Evolutionary conservation across 352 stramenopile genomes (phyloP).

Genomic region (Phytophthora palmivora): DNA sequence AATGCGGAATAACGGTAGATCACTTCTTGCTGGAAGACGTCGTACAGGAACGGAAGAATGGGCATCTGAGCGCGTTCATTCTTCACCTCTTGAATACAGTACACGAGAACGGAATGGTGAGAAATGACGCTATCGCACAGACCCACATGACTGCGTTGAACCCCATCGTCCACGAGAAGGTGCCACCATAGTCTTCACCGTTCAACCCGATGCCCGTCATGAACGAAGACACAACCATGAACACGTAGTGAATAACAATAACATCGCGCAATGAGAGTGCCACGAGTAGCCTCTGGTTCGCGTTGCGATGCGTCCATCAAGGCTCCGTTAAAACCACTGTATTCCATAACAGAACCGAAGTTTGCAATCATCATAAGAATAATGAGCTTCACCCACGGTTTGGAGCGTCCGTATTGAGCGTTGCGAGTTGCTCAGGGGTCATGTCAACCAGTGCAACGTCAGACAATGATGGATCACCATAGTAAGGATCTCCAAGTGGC

Average conservation of each 20-base stretch:
- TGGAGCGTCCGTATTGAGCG: constrained; percentile 45
- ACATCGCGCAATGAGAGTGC: constrained; percentile 45
- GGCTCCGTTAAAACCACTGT: constrained; percentile 68
- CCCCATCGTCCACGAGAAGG: constrained; percentile 55
- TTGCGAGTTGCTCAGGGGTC: constrained; percentile 37
- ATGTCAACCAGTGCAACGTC: constrained; percentile 13
- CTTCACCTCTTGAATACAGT: constrained; percentile 50
- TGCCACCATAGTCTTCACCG: constrained; percentile 51
- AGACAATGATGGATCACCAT: constrained; percentile 32
- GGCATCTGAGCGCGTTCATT: constrained; percentile 27
- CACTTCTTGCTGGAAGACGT: constrained; percentile 47
- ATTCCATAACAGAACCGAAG: constrained; percentile 72
- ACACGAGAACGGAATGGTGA: constrained; percentile 46
- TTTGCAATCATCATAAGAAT: constrained; percentile 72
- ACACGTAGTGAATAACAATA: constrained; percentile 42
- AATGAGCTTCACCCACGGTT: constrained; percentile 19
- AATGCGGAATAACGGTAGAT: constrained; percentile 50
- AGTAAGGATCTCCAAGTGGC: constrained; percentile 57
- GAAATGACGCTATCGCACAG: constrained; percentile 33
- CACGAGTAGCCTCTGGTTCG: constrained; percentile 45
- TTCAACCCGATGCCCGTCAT: constrained; percentile 56
- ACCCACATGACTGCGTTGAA: constrained; percentile 64
- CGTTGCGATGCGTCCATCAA: constrained; percentile 60
- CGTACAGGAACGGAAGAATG: constrained; percentile 44
- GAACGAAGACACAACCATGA: constrained; percentile 46